Evolutionary conservation across 352 stramenopile species (phyloP).

Genomic region (Aphanomyces stellatus): DNA sequence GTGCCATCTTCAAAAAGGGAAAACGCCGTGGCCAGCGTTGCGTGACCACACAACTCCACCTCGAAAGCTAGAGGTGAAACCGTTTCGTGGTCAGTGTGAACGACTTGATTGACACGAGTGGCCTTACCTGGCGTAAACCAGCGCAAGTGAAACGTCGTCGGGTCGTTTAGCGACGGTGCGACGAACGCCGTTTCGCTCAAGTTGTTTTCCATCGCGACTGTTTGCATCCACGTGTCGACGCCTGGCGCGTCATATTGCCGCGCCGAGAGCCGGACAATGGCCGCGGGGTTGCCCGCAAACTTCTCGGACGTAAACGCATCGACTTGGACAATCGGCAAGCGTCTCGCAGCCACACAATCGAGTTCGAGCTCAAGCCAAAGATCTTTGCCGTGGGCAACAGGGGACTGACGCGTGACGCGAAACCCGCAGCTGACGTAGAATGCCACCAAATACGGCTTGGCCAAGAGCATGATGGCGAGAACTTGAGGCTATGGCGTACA

Average conservation of each 20-base stretch:
- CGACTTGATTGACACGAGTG: no score
- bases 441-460: conserved; percentile 62
- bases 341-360: conserved; percentile 31
- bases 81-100: no score
- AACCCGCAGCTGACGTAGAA: conserved; percentile 86
- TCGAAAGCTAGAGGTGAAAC: conserved; percentile 35
- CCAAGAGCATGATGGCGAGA: conserved; percentile 61
- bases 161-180: conserved; percentile 23
- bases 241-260: conserved; percentile 26
- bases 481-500: conserved; percentile 30
- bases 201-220: conserved; percentile 87
- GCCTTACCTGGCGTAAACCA: conserved; percentile 52
- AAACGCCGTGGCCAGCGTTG: conserved; percentile 77
- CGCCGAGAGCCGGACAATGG: conserved; percentile 61
- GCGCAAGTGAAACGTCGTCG: conserved; percentile 34
- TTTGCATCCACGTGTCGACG: conserved; percentile 48
- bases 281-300: conserved; percentile 87
- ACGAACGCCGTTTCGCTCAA: conserved; percentile 90
- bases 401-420: conserved; percentile 39
- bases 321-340: conserved; percentile 38
- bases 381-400: conserved; percentile 74
- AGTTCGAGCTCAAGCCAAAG: conserved; percentile 69
- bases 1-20: conserved; percentile 56
- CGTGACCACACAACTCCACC: conserved; percentile 89
- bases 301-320: conserved; percentile 53